These are phyloP conservation scores for Geosmithia putterillii DNA, from an alignment of 2,329 filamentous ascomycete genomes.

Conservation along the genomic window DNA sequence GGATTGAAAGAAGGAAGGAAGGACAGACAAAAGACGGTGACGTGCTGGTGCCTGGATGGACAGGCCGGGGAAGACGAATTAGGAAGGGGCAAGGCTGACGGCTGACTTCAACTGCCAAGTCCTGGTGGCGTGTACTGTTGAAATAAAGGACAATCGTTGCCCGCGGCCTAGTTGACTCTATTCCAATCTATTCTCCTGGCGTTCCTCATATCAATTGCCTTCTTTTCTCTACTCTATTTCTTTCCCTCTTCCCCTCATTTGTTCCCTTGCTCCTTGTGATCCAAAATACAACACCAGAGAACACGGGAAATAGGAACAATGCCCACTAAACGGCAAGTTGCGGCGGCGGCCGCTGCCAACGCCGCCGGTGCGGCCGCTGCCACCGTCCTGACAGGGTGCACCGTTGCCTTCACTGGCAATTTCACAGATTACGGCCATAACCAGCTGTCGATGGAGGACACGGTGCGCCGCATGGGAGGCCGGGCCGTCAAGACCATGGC, in stretches of 20 bases:
- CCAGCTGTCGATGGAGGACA: slow-evolving; percentile 31
- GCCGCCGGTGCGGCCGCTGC: slow-evolving; percentile 2
- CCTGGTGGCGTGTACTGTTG: too few species aligned
- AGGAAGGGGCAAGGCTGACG: too few species aligned
- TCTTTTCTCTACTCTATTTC: neutral
- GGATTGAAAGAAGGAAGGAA: too few species aligned
- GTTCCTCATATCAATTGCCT: neutral
- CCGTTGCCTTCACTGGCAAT: slow-evolving; percentile 47
- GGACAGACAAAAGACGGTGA: too few species aligned
- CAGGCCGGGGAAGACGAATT: too few species aligned
- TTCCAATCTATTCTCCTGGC: too few species aligned
- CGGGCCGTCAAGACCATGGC: slow-evolving; percentile 32
- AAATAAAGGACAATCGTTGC: too few species aligned
- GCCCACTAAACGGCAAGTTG: slow-evolving; percentile 3
- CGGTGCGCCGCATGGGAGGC: slow-evolving; percentile 37
- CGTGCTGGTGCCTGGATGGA: too few species aligned
- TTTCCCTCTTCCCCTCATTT: neutral
- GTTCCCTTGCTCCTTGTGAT: neutral
- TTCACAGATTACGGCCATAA: slow-evolving; percentile 42
- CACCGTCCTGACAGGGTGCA: slow-evolving; percentile 30
- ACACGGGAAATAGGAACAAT: too few species aligned
- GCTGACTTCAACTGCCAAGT: too few species aligned
- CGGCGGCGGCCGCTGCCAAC: slow-evolving; percentile 6
- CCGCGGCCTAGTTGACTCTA: too few species aligned
- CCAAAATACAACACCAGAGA: neutral